A percentile compares a stretch with the other conserved stretches of the same genome.
phyloP scores from a whole-genome alignment of 2,329 filamentous ascomycete species.

The Pyricularia pennisetigena region DNA sequence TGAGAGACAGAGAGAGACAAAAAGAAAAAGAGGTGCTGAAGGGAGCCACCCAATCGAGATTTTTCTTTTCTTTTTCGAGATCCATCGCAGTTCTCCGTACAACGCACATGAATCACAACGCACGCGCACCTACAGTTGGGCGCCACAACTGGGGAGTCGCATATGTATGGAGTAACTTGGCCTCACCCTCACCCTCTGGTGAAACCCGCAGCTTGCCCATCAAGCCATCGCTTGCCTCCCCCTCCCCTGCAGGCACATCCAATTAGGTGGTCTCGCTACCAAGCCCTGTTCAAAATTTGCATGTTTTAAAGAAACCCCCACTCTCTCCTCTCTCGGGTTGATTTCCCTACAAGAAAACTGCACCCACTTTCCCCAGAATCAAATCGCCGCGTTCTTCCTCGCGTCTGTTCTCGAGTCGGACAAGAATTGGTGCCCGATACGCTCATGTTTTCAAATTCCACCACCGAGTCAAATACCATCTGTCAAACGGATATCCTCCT shows the following conservation, averaged over 20 bases:
- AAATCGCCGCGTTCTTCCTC: neutral
- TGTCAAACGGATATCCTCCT: neutral
- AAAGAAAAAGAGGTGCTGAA: neutral
- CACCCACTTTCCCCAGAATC: conserved; percentile 1
- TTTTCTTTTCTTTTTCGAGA: neutral
- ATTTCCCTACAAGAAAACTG: neutral
- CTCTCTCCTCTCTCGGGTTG: neutral
- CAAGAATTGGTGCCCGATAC: neutral
- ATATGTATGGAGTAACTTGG: neutral
- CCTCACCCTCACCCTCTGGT: neutral
- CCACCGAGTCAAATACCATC: neutral
- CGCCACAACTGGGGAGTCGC: neutral
- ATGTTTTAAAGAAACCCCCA: neutral
- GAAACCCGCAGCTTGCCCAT: neutral
- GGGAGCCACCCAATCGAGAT: neutral
- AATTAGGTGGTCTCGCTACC: neutral
- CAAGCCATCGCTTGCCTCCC: neutral
- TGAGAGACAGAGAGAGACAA: too few relatives aligned
- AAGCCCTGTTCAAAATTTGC: neutral
- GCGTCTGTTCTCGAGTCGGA: neutral
- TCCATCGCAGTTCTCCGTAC: neutral
- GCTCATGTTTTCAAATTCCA: neutral
- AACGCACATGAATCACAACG: neutral
- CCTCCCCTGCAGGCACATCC: neutral
- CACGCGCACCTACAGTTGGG: neutral